These are phyloP conservation scores for Pseudopyrenochaeta lycopersici DNA, from an alignment of 2,329 filamentous ascomycete species.

Conservation along the genomic window DNA sequence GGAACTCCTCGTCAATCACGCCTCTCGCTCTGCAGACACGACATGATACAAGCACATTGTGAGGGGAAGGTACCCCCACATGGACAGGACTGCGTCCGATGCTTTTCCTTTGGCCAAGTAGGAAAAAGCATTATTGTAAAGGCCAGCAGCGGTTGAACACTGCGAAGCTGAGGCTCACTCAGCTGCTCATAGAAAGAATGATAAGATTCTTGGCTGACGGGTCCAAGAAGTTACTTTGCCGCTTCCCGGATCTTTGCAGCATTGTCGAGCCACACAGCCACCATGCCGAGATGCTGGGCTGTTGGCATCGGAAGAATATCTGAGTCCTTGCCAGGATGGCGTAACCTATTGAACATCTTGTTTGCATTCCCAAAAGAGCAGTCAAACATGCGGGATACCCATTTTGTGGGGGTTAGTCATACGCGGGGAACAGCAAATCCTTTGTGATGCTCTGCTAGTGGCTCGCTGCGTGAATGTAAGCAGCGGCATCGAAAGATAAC, in stretches of 20 bases:
- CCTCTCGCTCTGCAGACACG: conserved; percentile 25
- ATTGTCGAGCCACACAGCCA: conserved; percentile 29
- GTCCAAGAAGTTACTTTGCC: conserved; percentile 38
- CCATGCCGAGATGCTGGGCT: conserved; percentile 40
- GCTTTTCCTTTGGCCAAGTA: conserved; percentile 1
- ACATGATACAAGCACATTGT: not conserved
- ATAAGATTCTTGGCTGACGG: conserved; percentile 47
- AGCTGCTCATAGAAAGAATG: conserved; percentile 18
- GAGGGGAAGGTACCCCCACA: not conserved
- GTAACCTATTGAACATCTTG: conserved; percentile 1
- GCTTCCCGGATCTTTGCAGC: conserved; percentile 27
- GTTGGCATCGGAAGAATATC: conserved; percentile 27
- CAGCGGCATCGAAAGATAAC: conserved; percentile 4
- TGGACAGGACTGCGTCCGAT: conserved; percentile 6
- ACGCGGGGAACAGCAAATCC: not conserved
- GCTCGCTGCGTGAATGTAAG: conserved; percentile 7
- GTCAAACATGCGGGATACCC: conserved; percentile 4
- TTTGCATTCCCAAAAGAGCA: conserved; percentile 7
- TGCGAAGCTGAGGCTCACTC: conserved; percentile 11
- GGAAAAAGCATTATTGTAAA: conserved; percentile 5
- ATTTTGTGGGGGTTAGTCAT: conserved; percentile 1
- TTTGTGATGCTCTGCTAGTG: not conserved
- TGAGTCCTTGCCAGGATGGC: conserved; percentile 3
- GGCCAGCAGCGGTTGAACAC: not conserved
- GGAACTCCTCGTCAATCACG: conserved; percentile 25